Evolutionary conservation across 768 basidiomycete genomes (phyloP).

Genomic region (Lentinula sp.): DNA sequence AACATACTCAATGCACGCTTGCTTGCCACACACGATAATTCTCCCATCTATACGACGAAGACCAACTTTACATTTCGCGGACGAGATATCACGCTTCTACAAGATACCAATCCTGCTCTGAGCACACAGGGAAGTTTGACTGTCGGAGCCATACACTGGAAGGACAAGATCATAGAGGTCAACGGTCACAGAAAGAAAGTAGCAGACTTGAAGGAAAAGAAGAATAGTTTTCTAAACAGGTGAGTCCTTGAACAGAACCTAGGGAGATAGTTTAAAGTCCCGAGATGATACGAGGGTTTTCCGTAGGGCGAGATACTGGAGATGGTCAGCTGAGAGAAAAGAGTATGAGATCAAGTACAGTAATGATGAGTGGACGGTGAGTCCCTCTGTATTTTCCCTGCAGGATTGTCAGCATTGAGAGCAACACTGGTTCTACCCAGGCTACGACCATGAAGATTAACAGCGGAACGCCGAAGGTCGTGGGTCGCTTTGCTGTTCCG

Average conservation of each 20-base stretch:
- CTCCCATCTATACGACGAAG: conserved; percentile 35
- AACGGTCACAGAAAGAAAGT: conserved; percentile 32
- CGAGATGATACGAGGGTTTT: conserved; percentile 1
- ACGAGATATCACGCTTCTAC: conserved; percentile 36
- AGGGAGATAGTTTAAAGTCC: background rate
- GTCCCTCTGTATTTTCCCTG: conserved; percentile 6
- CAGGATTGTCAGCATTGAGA: no score
- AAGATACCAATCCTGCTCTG: conserved; percentile 39
- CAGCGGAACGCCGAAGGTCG: conserved; percentile 20
- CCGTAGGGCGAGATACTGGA: conserved; percentile 34
- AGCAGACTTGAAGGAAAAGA: conserved; percentile 32
- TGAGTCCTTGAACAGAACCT: conserved; percentile 11
- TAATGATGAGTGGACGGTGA: conserved; percentile 43
- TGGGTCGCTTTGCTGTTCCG: conserved; percentile 35
- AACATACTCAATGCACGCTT: conserved; percentile 42
- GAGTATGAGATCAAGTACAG: conserved; percentile 37
- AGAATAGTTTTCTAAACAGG: conserved; percentile 31
- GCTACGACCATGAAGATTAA: conserved; percentile 16
- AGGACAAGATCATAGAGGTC: conserved; percentile 41
- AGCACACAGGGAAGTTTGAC: conserved; percentile 13
- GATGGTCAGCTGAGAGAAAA: conserved; percentile 34
- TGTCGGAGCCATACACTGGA: conserved; percentile 48
- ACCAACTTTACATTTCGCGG: conserved; percentile 38
- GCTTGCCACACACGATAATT: conserved; percentile 35
- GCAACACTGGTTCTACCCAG: background rate